Evolutionary conservation across 2,329 filamentous ascomycete genomes (phyloP).

Genomic region (Passalora sequoiae): DNA sequence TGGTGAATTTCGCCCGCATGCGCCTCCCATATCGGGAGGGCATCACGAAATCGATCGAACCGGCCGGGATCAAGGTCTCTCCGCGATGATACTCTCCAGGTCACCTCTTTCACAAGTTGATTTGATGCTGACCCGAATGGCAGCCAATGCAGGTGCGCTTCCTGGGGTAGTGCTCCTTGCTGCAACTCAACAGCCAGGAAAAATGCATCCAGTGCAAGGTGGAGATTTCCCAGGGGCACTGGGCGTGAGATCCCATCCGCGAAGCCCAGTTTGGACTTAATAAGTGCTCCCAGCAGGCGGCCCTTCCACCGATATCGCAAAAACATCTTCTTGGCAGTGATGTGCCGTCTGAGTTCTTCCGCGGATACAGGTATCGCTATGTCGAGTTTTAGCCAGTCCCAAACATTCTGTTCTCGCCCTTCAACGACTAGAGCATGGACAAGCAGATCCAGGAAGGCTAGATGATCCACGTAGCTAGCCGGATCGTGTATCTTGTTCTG

Average conservation of each 20-base stretch:
- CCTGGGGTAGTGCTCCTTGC: neutral
- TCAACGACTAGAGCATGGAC: conserved; percentile 27
- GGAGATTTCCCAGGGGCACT: neutral
- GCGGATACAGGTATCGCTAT: conserved; percentile 3
- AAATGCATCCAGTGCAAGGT: conserved; percentile 16
- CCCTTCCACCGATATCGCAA: conserved; percentile 22
- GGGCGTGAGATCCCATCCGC: neutral
- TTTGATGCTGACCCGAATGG: no score
- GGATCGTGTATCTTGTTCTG: conserved; percentile 18
- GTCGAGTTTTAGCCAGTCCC: conserved; percentile 29
- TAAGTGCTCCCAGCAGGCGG: conserved; percentile 17
- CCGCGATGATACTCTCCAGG: no score
- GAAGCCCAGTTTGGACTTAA: conserved; percentile 7
- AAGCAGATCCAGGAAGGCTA: conserved; percentile 20
- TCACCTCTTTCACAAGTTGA: no score
- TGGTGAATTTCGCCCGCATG: neutral
- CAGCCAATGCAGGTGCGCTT: conserved; percentile 10
- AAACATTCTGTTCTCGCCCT: conserved; percentile 26
- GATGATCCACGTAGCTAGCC: conserved; percentile 20
- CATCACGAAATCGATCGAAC: conserved; percentile 11
- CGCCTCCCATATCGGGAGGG: neutral
- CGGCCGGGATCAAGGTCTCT: conserved; percentile 8
- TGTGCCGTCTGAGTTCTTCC: neutral
- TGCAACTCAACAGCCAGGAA: conserved; percentile 15
- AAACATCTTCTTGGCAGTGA: neutral